These are phyloP conservation scores for Claviceps capensis DNA, from an alignment of 2,329 filamentous ascomycete species.

Conservation along the genomic window DNA sequence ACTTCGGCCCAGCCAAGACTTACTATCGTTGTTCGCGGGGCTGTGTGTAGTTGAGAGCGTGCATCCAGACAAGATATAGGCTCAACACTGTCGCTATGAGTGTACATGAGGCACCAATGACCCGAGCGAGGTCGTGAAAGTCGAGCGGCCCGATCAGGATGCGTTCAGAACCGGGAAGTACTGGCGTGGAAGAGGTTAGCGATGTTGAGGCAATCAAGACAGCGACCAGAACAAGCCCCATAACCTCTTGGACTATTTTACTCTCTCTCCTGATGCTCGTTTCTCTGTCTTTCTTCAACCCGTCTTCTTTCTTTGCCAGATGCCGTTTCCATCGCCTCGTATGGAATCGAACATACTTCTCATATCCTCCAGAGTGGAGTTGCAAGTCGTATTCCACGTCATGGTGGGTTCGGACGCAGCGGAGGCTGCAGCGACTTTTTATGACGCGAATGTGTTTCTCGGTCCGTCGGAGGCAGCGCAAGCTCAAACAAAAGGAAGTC, in stretches of 20 bases:
- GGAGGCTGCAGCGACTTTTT: background rate
- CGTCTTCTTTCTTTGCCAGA: background rate
- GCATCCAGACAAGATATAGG: slow-evolving; percentile 43
- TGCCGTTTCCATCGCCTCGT: background rate
- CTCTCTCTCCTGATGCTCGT: too few relatives aligned
- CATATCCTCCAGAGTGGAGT: slow-evolving; percentile 29
- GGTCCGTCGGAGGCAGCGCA: slow-evolving; percentile 1
- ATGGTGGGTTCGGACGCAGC: slow-evolving; percentile 3
- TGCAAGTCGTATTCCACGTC: slow-evolving; percentile 26
- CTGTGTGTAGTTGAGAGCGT: slow-evolving; percentile 47
- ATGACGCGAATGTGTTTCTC: background rate
- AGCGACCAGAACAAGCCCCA: background rate
- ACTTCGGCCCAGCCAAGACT: slow-evolving; percentile 7
- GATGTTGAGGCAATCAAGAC: background rate
- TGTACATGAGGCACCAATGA: slow-evolving; percentile 34
- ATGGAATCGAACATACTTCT: slow-evolving; percentile 20
- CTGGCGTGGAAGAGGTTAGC: slow-evolving; percentile 15
- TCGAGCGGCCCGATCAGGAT: slow-evolving; percentile 33
- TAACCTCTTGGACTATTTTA: background rate
- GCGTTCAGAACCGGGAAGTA: slow-evolving; percentile 30
- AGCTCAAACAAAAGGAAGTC: background rate
- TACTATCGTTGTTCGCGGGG: slow-evolving; percentile 46
- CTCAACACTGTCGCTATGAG: slow-evolving; percentile 38
- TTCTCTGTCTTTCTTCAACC: background rate
- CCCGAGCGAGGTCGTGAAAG: slow-evolving; percentile 40